These are phyloP conservation scores for Trichoderma reesei DNA, from an alignment of 495 filamentous ascomycete genomes.

Conservation along the genomic window DNA sequence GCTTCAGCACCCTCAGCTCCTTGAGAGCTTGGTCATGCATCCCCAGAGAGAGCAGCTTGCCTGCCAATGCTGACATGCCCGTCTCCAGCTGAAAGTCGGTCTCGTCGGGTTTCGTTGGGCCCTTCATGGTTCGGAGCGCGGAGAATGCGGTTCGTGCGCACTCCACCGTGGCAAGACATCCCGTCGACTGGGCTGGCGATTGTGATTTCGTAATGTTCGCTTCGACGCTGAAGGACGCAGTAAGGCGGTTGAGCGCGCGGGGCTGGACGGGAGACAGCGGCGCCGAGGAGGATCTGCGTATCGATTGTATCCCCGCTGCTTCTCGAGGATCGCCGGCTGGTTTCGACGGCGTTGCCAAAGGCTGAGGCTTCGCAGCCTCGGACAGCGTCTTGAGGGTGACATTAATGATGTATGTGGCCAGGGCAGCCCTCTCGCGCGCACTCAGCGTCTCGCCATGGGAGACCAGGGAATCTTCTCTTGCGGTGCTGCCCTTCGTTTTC, in stretches of 20 bases:
- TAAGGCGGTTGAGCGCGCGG: constrained; percentile 41
- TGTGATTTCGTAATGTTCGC: constrained; percentile 21
- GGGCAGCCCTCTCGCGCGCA: constrained; percentile 51
- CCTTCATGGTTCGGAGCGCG: constrained; percentile 52
- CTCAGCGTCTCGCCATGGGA: constrained; percentile 31
- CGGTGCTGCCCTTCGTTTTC: constrained; percentile 12
- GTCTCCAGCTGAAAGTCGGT: constrained; percentile 71
- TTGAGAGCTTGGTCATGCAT: constrained; percentile 67
- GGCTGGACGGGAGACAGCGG: constrained; percentile 43
- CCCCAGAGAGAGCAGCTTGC: constrained; percentile 60
- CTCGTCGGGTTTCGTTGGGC: constrained; percentile 33
- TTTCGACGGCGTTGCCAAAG: constrained; percentile 16
- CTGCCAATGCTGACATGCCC: constrained; percentile 67
- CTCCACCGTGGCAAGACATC: constrained; percentile 48
- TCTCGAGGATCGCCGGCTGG: constrained; percentile 15
- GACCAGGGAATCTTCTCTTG: constrained; percentile 15
- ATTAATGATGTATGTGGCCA: constrained; percentile 81
- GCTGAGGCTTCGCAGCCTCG: constrained; percentile 52
- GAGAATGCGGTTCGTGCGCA: constrained; percentile 68
- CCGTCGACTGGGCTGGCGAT: constrained; percentile 19
- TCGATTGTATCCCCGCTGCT: constrained; percentile 18
- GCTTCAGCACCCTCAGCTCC: constrained; percentile 63
- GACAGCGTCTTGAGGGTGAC: constrained; percentile 60
- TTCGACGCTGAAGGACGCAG: constrained; percentile 33
- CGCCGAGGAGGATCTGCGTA: constrained; percentile 30